A percentile compares a stretch with the other conserved stretches of the same genome.
phyloP scores from a whole-genome alignment of 163 green algal species.

The Volvox carteri region DNA sequence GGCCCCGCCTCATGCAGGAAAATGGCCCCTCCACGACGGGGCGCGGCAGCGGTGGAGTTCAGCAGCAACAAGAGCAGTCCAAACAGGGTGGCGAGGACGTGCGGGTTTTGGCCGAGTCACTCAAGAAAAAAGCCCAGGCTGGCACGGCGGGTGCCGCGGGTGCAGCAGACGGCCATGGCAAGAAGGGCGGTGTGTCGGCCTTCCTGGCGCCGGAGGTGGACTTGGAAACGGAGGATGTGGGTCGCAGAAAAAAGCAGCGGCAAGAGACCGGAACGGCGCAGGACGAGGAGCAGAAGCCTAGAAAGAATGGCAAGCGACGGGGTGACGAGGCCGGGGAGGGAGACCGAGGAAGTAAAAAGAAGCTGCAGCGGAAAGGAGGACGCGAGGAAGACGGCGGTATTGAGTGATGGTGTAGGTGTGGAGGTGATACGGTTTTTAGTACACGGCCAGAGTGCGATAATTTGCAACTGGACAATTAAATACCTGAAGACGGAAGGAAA shows the following conservation, averaged over 20 bases:
- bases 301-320: neutral
- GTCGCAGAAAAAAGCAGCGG: neutral
- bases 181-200: conserved; percentile 34
- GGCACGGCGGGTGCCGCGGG: neutral
- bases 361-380: neutral
- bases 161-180: neutral
- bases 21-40: conserved; percentile 25
- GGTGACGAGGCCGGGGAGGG: neutral
- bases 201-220: conserved; percentile 69
- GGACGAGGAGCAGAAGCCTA: neutral
- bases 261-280: neutral
- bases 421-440: neutral
- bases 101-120: conserved; percentile 61
- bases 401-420: neutral
- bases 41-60: neutral
- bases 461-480: no score
- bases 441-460: no score
- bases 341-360: neutral
- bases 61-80: neutral
- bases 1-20: conserved; percentile 22
- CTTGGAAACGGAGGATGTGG: neutral
- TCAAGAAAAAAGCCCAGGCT: conserved; percentile 75
- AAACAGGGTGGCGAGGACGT: conserved; percentile 45
- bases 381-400: neutral
- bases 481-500: no score